Evolutionary conservation across 106 monocot genomes (phyloP).

Genomic region (Cymbidium sinense): DNA sequence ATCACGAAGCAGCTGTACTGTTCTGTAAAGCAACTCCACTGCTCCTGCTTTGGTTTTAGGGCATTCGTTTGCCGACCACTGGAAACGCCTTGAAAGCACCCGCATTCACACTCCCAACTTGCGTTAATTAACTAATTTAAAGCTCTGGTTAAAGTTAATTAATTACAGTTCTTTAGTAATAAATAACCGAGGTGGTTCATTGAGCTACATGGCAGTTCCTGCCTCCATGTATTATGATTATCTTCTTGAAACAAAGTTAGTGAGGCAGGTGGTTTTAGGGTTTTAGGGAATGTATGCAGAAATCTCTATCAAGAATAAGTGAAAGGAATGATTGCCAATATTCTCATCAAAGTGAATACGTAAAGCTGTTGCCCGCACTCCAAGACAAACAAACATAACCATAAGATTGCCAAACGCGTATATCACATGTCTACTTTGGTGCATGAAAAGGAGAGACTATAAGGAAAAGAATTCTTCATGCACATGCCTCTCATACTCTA

Average conservation of each 20-base stretch:
- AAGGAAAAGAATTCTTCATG: background rate
- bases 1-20: constrained; percentile 1
- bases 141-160: background rate
- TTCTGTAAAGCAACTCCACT: background rate
- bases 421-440: background rate
- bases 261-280: background rate
- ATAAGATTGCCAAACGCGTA: background rate
- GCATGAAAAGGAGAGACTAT: background rate
- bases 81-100: background rate
- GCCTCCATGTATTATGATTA: too few relatives aligned
- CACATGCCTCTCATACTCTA: background rate
- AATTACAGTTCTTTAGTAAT: background rate
- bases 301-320: too few relatives aligned
- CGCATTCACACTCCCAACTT: background rate
- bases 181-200: too few relatives aligned
- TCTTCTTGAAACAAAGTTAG: background rate
- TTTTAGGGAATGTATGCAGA: background rate
- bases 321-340: too few relatives aligned
- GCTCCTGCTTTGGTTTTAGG: background rate
- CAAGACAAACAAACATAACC: background rate
- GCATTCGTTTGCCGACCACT: background rate
- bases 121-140: background rate
- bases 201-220: background rate
- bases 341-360: too few relatives aligned
- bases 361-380: too few relatives aligned